Evolutionary conservation across 2,329 filamentous ascomycete genomes (phyloP).

Genomic region (Ceratocystis albifundus): DNA sequence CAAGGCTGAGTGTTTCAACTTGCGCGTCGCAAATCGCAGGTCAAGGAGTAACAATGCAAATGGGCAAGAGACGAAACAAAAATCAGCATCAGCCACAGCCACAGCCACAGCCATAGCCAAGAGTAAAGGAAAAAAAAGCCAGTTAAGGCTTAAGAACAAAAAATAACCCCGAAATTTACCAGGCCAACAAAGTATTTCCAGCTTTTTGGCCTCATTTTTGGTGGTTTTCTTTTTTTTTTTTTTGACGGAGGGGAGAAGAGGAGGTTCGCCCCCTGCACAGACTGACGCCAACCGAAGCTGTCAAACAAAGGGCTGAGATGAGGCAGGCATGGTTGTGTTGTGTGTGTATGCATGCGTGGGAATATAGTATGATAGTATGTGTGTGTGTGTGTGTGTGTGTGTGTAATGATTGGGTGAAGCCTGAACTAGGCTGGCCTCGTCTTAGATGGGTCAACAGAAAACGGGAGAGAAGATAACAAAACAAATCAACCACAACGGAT

Average conservation of each 20-base stretch:
- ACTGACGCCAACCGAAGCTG: constrained; percentile 11
- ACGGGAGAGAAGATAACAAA: background rate
- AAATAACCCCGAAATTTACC: background rate
- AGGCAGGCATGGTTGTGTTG: background rate
- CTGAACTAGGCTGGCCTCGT: background rate
- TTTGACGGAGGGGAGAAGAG: too few species aligned
- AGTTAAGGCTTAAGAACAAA: background rate
- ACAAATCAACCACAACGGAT: background rate
- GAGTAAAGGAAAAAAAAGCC: too few species aligned
- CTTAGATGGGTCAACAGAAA: background rate
- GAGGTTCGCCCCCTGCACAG: background rate
- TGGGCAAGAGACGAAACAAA: background rate
- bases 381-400: background rate
- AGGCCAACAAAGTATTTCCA: background rate
- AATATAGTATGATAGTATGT: too few species aligned
- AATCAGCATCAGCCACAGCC: background rate
- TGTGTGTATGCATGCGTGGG: constrained; percentile 1
- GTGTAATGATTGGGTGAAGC: background rate
- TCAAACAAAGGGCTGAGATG: constrained; percentile 10
- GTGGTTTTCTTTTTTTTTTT: too few species aligned
- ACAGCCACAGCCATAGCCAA: too few species aligned
- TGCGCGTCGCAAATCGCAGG: constrained; percentile 10
- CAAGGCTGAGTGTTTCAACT: constrained; percentile 18
- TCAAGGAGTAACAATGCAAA: background rate
- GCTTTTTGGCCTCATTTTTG: too few species aligned